Evolutionary conservation across 2,329 filamentous ascomycete genomes (phyloP), one percentile per base, ranked within the genome.

Genomic region (Aspergillaceae sp.): DNA sequence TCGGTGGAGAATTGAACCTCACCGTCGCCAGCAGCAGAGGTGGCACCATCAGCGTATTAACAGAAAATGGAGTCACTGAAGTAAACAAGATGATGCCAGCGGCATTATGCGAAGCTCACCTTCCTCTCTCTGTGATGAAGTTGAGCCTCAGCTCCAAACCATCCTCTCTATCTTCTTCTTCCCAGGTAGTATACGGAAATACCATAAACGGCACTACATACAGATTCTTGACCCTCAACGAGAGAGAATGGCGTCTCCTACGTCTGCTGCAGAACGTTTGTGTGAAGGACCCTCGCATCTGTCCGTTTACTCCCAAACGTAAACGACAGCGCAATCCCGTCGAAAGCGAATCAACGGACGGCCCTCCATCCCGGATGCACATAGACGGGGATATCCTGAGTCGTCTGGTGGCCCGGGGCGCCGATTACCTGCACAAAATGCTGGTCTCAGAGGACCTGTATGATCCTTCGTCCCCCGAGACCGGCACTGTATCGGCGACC

Each of bases 211-310:
- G 87, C 1, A 80, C 82, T 0, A 57, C 90, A 27, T 79, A 79
- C 51, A 78, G 84, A 46, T 84, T 96, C 55, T 77, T 77, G 1
- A 67, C 90, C 9, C 67, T 97, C 0, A 70, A 74, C 7, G 57
- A 76, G 11, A 65, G 77, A 2, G 76, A 83, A 5, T 86, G 84
- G 79, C 74, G 75, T 5, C 71, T 94, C 3, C 72, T 97, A 4
- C 76, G 77, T 47, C 80, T 91, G 51, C 61, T 96, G 1, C 83
- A 94, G 58, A 83, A 84, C 48, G 62, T 94, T 41, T 80, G 79
- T 29, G 63, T 74, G 41, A 62, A 66, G 28, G 76, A 74, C 28
- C 57, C 63, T 5, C 52, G 59, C 3, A 63, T 81, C 8, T 80
- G 73, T 48, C 75, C 78, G 3, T 78, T 77, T 49, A 63, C 63